Base-by-base conservation (phyloP, 441 rosid genomes). In the Populus hybrid region DNA sequence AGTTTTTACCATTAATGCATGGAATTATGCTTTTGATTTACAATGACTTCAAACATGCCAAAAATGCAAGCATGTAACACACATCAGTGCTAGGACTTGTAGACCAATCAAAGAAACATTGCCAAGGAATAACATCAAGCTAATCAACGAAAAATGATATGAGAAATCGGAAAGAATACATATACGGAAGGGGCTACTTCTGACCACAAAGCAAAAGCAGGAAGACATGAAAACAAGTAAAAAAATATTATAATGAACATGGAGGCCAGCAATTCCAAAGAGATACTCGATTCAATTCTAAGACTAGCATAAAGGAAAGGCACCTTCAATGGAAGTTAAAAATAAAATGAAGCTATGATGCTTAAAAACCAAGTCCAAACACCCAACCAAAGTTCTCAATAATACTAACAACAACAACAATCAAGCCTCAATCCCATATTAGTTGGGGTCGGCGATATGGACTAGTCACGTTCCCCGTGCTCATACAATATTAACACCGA, bases 1-100 rank as follows among this genome's bases (percentile, higher is more conserved):
- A 30, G 68, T 72, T 20, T 20, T 7, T 78, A 81, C 18, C 78
- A 80, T 28, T 61, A 30, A 36, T 75, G 67, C 36, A 42, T 10
- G 16, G 69, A 36, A 80, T 21, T 11, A 21, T 70, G 61, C 63
- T 57, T 57, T 20, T 57, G 8, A 20, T 57, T 57, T 57, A 57
- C 23, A 57, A 57, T 57, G 23, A 57, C 63, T 57, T 57, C 9
- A 54, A 1, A 54, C 6, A 23, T 34, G 18, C 26, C 9, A 54
- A 1, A 54, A 18, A 23, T 34, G 18, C 26, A 30, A 3, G 23
- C 36, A 35, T 14, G 20, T 14, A 50, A 30, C 32, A 30, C 32
- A 4, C 32, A 30, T 3, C 32, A 30, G 32, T 30, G 32, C 32
- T 30, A 30, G 32, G 32, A 30, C 32, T 30, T 30, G 32, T 3